Evolutionary conservation across 345 rosid species (phyloP).

Genomic region (Citrus hindsii): DNA sequence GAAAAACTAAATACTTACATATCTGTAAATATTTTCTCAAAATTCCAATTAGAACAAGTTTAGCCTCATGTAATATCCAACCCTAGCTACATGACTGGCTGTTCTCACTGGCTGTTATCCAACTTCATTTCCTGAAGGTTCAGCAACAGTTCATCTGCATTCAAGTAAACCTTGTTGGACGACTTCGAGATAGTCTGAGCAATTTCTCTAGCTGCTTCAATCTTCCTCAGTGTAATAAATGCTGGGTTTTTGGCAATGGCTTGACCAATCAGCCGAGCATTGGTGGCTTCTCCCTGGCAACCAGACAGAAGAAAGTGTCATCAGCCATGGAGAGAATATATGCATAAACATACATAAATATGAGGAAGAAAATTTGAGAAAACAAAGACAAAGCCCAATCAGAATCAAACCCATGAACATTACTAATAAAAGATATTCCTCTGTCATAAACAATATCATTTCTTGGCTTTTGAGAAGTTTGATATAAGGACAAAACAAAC

Average conservation of each 20-base stretch:
- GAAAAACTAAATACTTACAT: too few relatives aligned
- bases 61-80: too few relatives aligned
- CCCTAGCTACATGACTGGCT: neutral
- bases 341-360: neutral
- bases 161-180: constrained; percentile 70
- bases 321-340: neutral
- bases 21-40: too few relatives aligned
- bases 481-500: too few relatives aligned
- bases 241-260: constrained; percentile 93
- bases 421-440: neutral
- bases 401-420: too few relatives aligned
- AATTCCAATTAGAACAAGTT: too few relatives aligned
- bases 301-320: constrained; percentile 6
- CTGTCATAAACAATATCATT: neutral
- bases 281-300: constrained; percentile 82
- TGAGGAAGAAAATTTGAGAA: neutral
- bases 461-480: neutral
- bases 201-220: constrained; percentile 94
- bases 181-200: constrained; percentile 75
- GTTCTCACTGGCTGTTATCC: constrained; percentile 9
- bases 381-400: neutral
- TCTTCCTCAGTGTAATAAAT: constrained; percentile 83
- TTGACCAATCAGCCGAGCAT: constrained; percentile 92
- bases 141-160: constrained; percentile 70
- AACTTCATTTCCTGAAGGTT: constrained; percentile 71